Evolutionary conservation across 1,139 yeast species (phyloP).

Genomic region (Diutina scorzettiae): DNA sequence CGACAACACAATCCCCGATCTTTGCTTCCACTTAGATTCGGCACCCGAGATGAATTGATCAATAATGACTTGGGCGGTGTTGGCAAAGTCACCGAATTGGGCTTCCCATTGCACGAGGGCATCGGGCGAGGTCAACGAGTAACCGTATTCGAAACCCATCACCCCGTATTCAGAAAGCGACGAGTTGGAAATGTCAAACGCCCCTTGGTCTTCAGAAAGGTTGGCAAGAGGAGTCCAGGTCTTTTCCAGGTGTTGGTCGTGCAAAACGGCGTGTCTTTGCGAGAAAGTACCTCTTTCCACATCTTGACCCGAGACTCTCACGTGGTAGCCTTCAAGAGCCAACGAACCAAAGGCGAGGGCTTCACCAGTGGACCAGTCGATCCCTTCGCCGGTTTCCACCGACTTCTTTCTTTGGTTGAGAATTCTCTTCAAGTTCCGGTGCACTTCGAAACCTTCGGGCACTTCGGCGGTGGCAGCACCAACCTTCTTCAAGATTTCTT

Average conservation of each 20-base stretch:
- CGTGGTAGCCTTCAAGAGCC: constrained; percentile 87
- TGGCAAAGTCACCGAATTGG: constrained; percentile 99
- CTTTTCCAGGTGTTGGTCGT: constrained; percentile 82
- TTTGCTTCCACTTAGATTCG: constrained; percentile 98
- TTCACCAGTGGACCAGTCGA: constrained; percentile 99
- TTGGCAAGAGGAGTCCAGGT: constrained; percentile 78
- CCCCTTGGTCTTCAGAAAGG: constrained; percentile 72
- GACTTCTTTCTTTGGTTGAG: constrained; percentile 79
- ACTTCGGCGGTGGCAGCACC: constrained; percentile 72
- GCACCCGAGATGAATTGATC: constrained; percentile 97
- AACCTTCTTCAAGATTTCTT: constrained; percentile 55
- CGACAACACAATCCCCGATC: constrained; percentile 90
- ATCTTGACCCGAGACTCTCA: constrained; percentile 98
- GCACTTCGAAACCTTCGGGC: constrained; percentile 85
- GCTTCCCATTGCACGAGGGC: constrained; percentile 99
- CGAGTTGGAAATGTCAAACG: constrained; percentile 86
- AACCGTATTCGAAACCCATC: constrained; percentile 98
- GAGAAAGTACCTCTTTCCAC: constrained; percentile 99
- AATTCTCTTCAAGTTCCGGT: constrained; percentile 93
- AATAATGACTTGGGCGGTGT: constrained; percentile 94
- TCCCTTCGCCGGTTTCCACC: constrained; percentile 81
- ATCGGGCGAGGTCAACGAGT: constrained; percentile 94
- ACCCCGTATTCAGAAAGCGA: constrained; percentile 98
- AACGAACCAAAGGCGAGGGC: constrained; percentile 95
- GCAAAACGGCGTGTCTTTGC: constrained; percentile 97